A percentile compares a stretch with the other conserved stretches of the same genome.
These are phyloP conservation scores for Pichia sporocuriosa DNA, from an alignment of 805 yeast species.

Conservation along the genomic window DNA sequence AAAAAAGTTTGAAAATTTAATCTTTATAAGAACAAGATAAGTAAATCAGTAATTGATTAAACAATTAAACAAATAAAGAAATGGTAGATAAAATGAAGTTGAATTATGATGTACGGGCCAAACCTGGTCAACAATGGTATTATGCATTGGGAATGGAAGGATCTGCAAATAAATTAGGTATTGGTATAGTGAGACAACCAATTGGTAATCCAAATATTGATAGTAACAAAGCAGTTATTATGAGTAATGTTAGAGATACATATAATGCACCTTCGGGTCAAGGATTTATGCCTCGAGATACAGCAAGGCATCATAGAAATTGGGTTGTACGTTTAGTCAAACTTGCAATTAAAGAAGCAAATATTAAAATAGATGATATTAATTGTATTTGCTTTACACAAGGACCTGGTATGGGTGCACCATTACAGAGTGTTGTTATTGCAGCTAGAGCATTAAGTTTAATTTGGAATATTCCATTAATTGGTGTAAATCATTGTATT, in stretches of 20 bases:
- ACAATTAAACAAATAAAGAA: not conserved
- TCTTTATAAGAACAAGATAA: too few relatives aligned
- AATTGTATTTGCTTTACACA: slow-evolving; percentile 90
- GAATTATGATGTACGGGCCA: slow-evolving; percentile 36
- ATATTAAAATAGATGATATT: slow-evolving; percentile 40
- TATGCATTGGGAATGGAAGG: slow-evolving; percentile 92
- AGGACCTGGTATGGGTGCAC: slow-evolving; percentile 99
- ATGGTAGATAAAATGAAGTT: slow-evolving; percentile 1
- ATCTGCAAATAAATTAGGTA: slow-evolving; percentile 93
- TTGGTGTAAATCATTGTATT: slow-evolving; percentile 95
- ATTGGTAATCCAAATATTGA: slow-evolving; percentile 46
- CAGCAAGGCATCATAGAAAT: slow-evolving; percentile 92
- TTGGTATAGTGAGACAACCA: slow-evolving; percentile 79
- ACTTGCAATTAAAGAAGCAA: slow-evolving; percentile 57
- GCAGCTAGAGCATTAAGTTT: slow-evolving; percentile 84
- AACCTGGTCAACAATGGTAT: slow-evolving; percentile 41
- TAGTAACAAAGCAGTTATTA: slow-evolving; percentile 56
- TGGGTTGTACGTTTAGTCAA: slow-evolving; percentile 83
- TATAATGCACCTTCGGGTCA: slow-evolving; percentile 97
- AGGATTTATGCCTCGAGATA: slow-evolving; percentile 93
- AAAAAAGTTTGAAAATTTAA: too few relatives aligned
- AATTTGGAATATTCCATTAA: slow-evolving; percentile 75
- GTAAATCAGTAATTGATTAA: too few relatives aligned
- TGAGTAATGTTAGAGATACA: slow-evolving; percentile 91
- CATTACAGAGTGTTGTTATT: slow-evolving; percentile 84